These are phyloP conservation scores for Iodosphaeria phyllophila DNA, from an alignment of 2,329 filamentous ascomycete genomes.

Conservation along the genomic window DNA sequence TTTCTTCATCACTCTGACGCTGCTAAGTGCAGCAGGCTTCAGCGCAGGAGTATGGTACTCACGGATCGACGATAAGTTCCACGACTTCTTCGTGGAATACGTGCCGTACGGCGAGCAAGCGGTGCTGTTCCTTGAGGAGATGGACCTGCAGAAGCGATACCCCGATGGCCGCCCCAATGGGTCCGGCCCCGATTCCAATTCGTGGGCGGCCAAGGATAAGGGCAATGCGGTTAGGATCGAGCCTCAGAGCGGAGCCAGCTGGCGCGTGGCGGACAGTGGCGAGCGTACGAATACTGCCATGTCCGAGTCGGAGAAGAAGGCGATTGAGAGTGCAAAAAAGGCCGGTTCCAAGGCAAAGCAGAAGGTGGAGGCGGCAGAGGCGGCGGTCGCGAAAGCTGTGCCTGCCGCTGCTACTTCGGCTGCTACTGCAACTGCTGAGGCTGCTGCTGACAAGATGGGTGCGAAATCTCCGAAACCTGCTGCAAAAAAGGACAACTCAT, in stretches of 20 bases:
- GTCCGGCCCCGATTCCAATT: constrained; percentile 24
- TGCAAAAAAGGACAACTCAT: constrained; percentile 48
- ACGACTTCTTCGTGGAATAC: constrained; percentile 98
- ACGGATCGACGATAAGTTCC: constrained; percentile 88
- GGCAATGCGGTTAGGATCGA: constrained; percentile 67
- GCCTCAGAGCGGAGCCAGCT: constrained; percentile 69
- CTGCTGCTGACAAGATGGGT: constrained; percentile 6
- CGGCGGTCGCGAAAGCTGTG: constrained; percentile 4
- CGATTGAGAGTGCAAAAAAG: constrained; percentile 11
- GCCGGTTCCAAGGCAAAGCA: constrained; percentile 6
- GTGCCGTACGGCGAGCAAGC: constrained; percentile 86
- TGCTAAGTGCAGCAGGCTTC: constrained; percentile 64
- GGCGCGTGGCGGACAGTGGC: constrained; percentile 19
- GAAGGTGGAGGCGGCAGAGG: constrained; percentile 10
- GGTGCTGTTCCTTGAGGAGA: constrained; percentile 88
- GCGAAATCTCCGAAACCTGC: constrained; percentile 18
- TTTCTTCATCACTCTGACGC: constrained; percentile 56
- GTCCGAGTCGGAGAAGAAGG: too few relatives aligned
- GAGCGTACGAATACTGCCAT: constrained; percentile 13
- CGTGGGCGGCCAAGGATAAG: constrained; percentile 33
- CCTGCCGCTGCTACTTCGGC: constrained; percentile 12
- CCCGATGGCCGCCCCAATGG: constrained; percentile 28
- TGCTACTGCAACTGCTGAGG: constrained; percentile 5
- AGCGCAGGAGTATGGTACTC: constrained; percentile 84
- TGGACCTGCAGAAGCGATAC: constrained; percentile 80